Conservation (phyloP, 192 early-diverging fungal genomes). For the Diversispora epigaea region DNA sequence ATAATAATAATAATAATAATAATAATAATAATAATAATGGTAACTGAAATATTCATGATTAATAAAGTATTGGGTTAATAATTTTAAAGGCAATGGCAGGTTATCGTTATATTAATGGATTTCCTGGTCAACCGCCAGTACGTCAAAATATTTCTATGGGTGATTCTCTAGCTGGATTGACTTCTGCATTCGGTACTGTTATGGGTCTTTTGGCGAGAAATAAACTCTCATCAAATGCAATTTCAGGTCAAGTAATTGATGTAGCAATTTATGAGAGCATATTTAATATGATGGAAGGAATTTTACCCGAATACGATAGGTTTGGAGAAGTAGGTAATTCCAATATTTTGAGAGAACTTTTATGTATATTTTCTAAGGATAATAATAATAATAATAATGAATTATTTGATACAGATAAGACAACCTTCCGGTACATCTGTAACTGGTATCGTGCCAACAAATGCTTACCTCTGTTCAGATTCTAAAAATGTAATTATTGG, state of each 20-base stretch:
- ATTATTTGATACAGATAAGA: slow-evolving; percentile 34
- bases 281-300: slow-evolving; percentile 52
- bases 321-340: slow-evolving; percentile 36
- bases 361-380: background rate
- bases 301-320: slow-evolving; percentile 52
- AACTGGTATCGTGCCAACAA: slow-evolving; percentile 53
- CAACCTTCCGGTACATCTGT: slow-evolving; percentile 54
- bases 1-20: background rate
- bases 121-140: slow-evolving; percentile 44
- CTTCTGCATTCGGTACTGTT: slow-evolving; percentile 46
- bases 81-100: slow-evolving; percentile 40
- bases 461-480: slow-evolving; percentile 47
- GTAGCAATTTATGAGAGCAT: slow-evolving; percentile 53
- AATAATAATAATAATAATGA: background rate
- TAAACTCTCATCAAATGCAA: slow-evolving; percentile 28
- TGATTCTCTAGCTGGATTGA: slow-evolving; percentile 52
- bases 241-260: slow-evolving; percentile 50
- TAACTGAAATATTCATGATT: no score
- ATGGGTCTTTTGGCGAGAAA: slow-evolving; percentile 41
- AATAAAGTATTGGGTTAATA: no score
- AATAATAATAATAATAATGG: no score
- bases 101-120: slow-evolving; percentile 47
- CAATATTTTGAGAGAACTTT: background rate
- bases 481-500: slow-evolving; percentile 54
- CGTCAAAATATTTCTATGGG: slow-evolving; percentile 54